Percentiles rank a stretch among this genome's conserved stretches.
These are phyloP conservation scores for Tremellales sp. DNA, from an alignment of 1,284 basidiomycete species.

Conservation along the genomic window DNA sequence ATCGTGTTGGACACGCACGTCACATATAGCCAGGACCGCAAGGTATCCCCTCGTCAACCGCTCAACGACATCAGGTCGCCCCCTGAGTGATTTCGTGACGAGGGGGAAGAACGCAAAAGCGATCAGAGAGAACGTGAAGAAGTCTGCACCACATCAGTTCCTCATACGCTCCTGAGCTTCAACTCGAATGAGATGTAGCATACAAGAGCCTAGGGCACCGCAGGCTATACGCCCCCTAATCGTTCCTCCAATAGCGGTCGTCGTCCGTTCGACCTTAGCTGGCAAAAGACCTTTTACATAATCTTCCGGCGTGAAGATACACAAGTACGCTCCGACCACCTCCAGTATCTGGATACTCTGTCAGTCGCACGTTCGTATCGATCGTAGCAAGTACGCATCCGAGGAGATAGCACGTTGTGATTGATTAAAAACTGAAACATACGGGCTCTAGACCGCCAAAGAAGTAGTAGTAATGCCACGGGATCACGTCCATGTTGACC, in stretches of 20 bases:
- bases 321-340: background rate
- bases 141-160: background rate
- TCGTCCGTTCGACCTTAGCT: background rate
- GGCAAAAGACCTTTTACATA: background rate
- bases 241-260: background rate
- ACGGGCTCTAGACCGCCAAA: background rate
- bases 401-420: too few relatives aligned
- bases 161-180: background rate
- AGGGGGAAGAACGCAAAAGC: background rate
- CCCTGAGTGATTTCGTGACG: background rate
- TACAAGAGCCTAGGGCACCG: background rate
- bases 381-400: too few relatives aligned
- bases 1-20: background rate
- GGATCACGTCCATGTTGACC: background rate
- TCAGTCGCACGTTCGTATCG: too few relatives aligned
- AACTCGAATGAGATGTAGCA: too few relatives aligned
- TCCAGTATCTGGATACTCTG: background rate
- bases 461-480: background rate
- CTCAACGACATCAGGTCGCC: background rate
- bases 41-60: background rate
- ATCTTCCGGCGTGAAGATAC: background rate
- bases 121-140: background rate
- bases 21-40: background rate
- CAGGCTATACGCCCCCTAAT: background rate
- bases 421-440: background rate